Conservation (phyloP, 2,329 filamentous ascomycete species). For the Lachnellula willkommii region DNA sequence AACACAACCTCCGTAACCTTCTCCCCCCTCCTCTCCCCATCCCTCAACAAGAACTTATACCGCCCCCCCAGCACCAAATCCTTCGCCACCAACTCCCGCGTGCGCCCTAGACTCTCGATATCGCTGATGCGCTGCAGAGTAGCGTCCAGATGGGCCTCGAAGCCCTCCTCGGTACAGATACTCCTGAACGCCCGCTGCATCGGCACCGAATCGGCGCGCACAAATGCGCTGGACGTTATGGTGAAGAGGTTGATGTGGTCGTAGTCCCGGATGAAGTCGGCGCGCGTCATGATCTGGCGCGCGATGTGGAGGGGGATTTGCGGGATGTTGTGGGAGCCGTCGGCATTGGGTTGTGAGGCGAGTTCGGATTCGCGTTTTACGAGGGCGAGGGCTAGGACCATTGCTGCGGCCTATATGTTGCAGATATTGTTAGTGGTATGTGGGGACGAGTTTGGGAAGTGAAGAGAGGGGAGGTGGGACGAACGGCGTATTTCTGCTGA, state of each 20-base stretch:
- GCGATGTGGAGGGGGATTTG: constrained; percentile 76
- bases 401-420: constrained; percentile 66
- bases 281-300: constrained; percentile 88
- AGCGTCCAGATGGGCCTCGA: constrained; percentile 73
- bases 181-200: constrained; percentile 91
- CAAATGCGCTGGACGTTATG: constrained; percentile 80
- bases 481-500: constrained; percentile 88
- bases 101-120: constrained; percentile 89
- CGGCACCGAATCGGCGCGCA: constrained; percentile 88
- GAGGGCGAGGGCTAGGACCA: constrained; percentile 85
- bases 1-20: constrained; percentile 25
- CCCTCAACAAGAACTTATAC: constrained; percentile 55
- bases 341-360: not conserved
- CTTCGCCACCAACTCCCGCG: constrained; percentile 92
- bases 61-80: constrained; percentile 81
- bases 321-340: constrained; percentile 52
- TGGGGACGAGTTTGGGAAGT: not conserved
- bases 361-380: constrained; percentile 66
- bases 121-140: constrained; percentile 82
- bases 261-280: constrained; percentile 88
- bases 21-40: constrained; percentile 22
- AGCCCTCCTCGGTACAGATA: constrained; percentile 71
- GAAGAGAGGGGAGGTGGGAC: constrained; percentile 32
- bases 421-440: not conserved
- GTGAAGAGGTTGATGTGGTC: constrained; percentile 94